Evolutionary conservation across 129 eudicot genomes (phyloP).

Genomic region (sunflower (Helianthus annuus)): HanXRQr2.0-SUNRISE NC_035434.2:150419457-150419956

Average conservation of each 20-base stretch:
- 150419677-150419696: no score
- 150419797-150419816: slow-evolving; percentile 8
- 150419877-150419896: no score
- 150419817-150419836: background rate
- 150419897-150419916: no score
- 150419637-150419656: slow-evolving; percentile 16
- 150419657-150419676: no score
- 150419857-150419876: background rate
- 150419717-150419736: background rate
- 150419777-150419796: background rate
- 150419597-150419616: background rate
- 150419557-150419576: slow-evolving; percentile 25
- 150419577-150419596: no score
- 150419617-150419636: slow-evolving; percentile 1
- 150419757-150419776: background rate
- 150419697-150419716: background rate
- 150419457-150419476: no score
- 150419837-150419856: slow-evolving; percentile 18
- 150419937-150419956: no score
- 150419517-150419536: background rate
- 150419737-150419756: slow-evolving; percentile 2
- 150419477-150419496: background rate
- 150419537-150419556: slow-evolving; percentile 23
- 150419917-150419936: no score
- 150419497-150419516: background rate